phyloP scores from a whole-genome alignment of 2,329 filamentous ascomycete genomes.

The Fusarium veterinarium region DNA sequence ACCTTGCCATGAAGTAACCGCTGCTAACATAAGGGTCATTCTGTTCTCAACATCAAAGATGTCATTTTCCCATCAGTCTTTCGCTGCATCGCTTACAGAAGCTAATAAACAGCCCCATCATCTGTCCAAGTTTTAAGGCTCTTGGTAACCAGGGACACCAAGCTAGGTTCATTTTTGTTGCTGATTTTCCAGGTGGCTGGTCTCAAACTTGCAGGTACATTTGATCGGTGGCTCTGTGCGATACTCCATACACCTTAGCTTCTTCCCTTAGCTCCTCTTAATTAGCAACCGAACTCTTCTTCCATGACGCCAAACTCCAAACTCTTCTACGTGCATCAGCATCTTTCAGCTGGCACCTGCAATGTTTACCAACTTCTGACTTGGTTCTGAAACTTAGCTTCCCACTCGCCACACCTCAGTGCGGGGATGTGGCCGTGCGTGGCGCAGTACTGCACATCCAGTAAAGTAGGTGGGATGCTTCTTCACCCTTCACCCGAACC shows the following conservation, averaged over 20 bases:
- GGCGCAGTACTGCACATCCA: constrained; percentile 14
- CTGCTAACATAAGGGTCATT: background rate
- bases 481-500: constrained; percentile 36
- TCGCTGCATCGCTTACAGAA: constrained; percentile 13
- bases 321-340: background rate
- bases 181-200: background rate
- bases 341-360: background rate
- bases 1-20: background rate
- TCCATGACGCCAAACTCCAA: constrained; percentile 30
- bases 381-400: constrained; percentile 38
- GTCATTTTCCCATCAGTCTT: constrained; percentile 26
- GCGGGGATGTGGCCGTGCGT: constrained; percentile 21
- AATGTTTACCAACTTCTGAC: constrained; percentile 32
- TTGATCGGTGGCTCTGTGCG: background rate
- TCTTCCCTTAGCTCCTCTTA: background rate
- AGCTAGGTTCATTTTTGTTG: background rate
- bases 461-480: background rate
- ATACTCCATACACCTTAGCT: background rate
- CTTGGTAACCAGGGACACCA: background rate
- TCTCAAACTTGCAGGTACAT: background rate
- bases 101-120: constrained; percentile 3
- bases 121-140: constrained; percentile 8
- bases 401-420: constrained; percentile 21
- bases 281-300: background rate
- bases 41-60: constrained; percentile 8